Base-by-base conservation (phyloP, 192 early-diverging fungal genomes). In the Backusella morwellensis region DNA sequence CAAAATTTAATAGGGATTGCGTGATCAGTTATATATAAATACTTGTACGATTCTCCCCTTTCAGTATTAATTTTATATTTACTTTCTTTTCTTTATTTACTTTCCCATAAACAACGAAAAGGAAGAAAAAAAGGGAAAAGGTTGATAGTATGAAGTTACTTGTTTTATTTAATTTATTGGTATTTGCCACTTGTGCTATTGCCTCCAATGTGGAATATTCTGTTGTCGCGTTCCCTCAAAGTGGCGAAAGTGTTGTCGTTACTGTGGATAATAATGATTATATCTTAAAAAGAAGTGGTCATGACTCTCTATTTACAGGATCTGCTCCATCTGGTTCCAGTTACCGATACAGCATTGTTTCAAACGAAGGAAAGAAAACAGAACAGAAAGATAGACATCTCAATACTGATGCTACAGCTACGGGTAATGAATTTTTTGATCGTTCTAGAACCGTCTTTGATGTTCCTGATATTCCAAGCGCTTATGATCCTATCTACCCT, bases 381-480 rank as follows among this genome's bases (percentile, higher is more conserved):
- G 76, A 77, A 40, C 34, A 47, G 19, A 59, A 23, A 6, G 40
- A 35, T 5, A 50, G 76, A 42, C 23, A 34, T 19, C 59, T 77
- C 1, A 54, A 38, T 63, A 17, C 47, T 34, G 69, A 36, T n/a
- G 54, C 56, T 41, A 66, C 70, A 4, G 9, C 44, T 0, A 85
- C 82, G 19, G 68, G 72, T 19, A 83, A 85, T 66, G 84, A 85
- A 56, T 85, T 85, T 66, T 85, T 85, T 75, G 78, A 81, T 19
- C 77, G 84, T 11, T 78, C 79, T 11, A 50, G 70, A 47, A 83
- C 84, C 23, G 29, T 78, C 21, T 56, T 76, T 17, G 52, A 69
- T 19, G 14, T 83, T 38, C 73, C 76, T 44, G 69, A 75, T n/a
- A 69, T 83, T 9, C 84, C 84, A 36, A 81, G 81, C 50, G 77